Evolutionary conservation across 345 rosid species (phyloP), one percentile per base, ranked within the genome.

Genomic region (Arabis alpina): DNA sequence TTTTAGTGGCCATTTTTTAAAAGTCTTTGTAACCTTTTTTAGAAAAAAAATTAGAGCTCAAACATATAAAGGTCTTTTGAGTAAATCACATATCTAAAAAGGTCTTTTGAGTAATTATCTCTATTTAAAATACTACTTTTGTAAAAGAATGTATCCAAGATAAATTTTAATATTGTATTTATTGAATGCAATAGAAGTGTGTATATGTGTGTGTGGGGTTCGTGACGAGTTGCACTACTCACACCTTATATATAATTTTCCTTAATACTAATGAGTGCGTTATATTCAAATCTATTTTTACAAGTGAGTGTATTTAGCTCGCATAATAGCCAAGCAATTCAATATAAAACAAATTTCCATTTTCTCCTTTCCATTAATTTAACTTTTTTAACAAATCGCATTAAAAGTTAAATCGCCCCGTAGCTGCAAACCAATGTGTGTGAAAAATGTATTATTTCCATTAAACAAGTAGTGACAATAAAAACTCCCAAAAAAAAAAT

Each of bases 221-320:
- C 74, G 74, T 68, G 78, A 68, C 74, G 69, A 75, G 64, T 61
- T 75, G 78, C 78, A 61, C 70, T 68, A 68, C 53, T 68, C 70
- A 39, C 70, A 75, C 60, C 60, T 32, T 53, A 34, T 54, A 45
- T 57, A 56, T 12, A 56, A 56, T 68, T 36, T 19, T 68, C 45
- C 72, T 44, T 34, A 68, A 60, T 28, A 68, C 45, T 12, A 51
- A 54, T 30, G 64, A 61, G 79, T 75, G 79, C 74, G 74, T 75
- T 75, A 75, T 75, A 47, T 54, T 68, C 45, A 75, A 61, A 60
- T 61, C 51, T 36, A 27, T 14, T 36, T 32, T 25, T 24, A 51
- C 10, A 60, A 52, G 57, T 61, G 68, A 68, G 79, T 68, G 74
- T 68, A 54, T 54, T 61, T 61, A 75, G 69, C 45, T 75, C 40